Evolutionary conservation across 164 flowering plant species (phyloP), one percentile per base, ranked within the genome.

Genomic region (Magnolia officinalis): DNA sequence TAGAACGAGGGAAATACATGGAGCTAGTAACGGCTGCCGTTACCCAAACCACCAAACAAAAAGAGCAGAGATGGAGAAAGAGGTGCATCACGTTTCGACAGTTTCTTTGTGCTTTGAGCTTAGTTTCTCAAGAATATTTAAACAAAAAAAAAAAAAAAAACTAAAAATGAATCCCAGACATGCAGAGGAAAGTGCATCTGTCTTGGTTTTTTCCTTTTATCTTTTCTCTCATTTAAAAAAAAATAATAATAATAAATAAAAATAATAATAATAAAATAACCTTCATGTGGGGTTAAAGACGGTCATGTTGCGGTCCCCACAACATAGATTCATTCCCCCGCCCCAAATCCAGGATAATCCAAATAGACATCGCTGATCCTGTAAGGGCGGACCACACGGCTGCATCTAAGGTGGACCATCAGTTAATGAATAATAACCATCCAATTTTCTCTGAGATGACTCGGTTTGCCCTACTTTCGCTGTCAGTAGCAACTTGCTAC

Each of bases 71-170:
- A 55, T 11, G 16, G 61, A 11, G 61, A 55, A 11, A 8, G 19
- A 55, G 61, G 21, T 26, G 76, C 63, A 65, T 55, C 68, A 52
- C 67, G 69, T 55, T 70, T 75, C 74, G 75, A 80, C 76, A 75
- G 81, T 74, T 52, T 70, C 72, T 23, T 72, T 23, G 77, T 72
- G 76, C 80, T 72, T 63, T 66, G 29, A 49, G 77, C 78, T 71
- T 67, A 45, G 6, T 51, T 65, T 50, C 51, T 50, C 29, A 26
- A 29, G 7, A 23, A 45, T 50, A 16, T 21, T 49, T 2, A 31
- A 74, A 11, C 18, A 59, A 24, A 21, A 72, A 26, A 59, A 16
- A 58, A 24, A 7, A 31, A 70, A 11, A 29, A 58, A 24, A 51
- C 14, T 37, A 72, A 24, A 67, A 16, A 55, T 14, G 16, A 49